A percentile compares a stretch with the other conserved stretches of the same genome.
These are phyloP conservation scores for Cnidoscolus chayamansa DNA, from an alignment of 441 rosid species.

Conservation along the genomic window DNA sequence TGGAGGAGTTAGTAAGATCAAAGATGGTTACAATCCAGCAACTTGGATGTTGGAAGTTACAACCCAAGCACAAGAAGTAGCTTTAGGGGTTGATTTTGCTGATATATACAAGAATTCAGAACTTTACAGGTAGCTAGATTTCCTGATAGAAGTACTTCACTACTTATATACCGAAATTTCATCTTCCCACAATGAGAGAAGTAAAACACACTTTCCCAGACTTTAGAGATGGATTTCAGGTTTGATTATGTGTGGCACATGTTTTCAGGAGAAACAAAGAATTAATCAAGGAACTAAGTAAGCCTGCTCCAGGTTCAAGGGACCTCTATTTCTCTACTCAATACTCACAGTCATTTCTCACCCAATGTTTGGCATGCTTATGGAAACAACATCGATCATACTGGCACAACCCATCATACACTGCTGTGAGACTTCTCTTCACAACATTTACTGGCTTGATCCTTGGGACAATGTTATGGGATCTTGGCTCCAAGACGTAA, in stretches of 20 bases:
- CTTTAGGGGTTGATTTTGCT: slow-evolving; percentile 54
- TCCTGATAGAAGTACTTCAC: background rate
- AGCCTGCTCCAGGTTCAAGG: slow-evolving; percentile 50
- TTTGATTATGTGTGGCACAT: background rate
- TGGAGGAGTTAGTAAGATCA: slow-evolving; percentile 55
- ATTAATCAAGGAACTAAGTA: slow-evolving; percentile 46
- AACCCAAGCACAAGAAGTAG: slow-evolving; percentile 44
- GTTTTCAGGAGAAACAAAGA: slow-evolving; percentile 58
- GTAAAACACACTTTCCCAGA: too few species aligned
- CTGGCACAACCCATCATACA: slow-evolving; percentile 70
- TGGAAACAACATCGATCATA: slow-evolving; percentile 76
- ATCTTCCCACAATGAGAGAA: background rate
- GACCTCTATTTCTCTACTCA: slow-evolving; percentile 54
- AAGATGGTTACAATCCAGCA: slow-evolving; percentile 75
- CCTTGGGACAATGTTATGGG: slow-evolving; percentile 75
- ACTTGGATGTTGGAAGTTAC: slow-evolving; percentile 25
- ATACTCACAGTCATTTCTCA: slow-evolving; percentile 52
- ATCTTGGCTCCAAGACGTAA: slow-evolving; percentile 60
- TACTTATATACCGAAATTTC: background rate
- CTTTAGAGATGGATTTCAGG: background rate
- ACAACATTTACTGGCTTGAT: slow-evolving; percentile 51
- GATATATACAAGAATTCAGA: slow-evolving; percentile 63
- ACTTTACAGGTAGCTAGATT: slow-evolving; percentile 42
- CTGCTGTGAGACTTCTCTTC: slow-evolving; percentile 62
- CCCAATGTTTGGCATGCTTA: slow-evolving; percentile 59